These are phyloP conservation scores for Orobanche coerulescens DNA, from an alignment of 257 asterid genomes.

Conservation along the genomic window DNA sequence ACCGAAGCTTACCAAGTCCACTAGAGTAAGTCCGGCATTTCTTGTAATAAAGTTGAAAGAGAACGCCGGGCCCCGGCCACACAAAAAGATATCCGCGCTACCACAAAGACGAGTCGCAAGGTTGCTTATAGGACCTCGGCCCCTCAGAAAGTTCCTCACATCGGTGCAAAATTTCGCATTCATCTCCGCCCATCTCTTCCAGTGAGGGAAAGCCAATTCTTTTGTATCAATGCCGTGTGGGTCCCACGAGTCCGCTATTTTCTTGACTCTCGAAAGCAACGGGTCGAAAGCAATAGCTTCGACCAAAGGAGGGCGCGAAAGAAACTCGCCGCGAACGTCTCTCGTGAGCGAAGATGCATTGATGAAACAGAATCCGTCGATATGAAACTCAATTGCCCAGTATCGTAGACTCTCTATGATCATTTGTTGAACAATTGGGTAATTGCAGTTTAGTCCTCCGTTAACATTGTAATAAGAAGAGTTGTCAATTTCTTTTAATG, in stretches of 20 bases:
- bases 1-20: conserved; percentile 85
- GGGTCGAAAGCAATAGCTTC: conserved; percentile 93
- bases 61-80: conserved; percentile 80
- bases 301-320: conserved; percentile 78
- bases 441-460: conserved; percentile 58
- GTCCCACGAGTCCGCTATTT: conserved; percentile 74
- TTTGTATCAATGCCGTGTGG: conserved; percentile 35
- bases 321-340: conserved; percentile 54
- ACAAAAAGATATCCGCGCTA: conserved; percentile 71
- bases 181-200: conserved; percentile 98
- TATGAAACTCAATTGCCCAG: conserved; percentile 77
- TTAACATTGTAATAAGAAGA: conserved; percentile 34
- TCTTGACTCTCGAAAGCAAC: conserved; percentile 64
- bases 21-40: conserved; percentile 68
- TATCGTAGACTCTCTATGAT: conserved; percentile 75
- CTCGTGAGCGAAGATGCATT: conserved; percentile 57
- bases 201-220: conserved; percentile 64
- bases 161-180: conserved; percentile 51
- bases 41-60: conserved; percentile 70
- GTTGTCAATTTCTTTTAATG: conserved; percentile 46
- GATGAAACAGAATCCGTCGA: conserved; percentile 78
- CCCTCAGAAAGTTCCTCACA: conserved; percentile 75
- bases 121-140: conserved; percentile 55
- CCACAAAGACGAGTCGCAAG: conserved; percentile 92
- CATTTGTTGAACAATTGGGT: conserved; percentile 66